Evolutionary conservation across 1,139 yeast species (phyloP), one percentile per base, ranked within the genome.

Genomic region (Scheffersomyces quercinus): DNA sequence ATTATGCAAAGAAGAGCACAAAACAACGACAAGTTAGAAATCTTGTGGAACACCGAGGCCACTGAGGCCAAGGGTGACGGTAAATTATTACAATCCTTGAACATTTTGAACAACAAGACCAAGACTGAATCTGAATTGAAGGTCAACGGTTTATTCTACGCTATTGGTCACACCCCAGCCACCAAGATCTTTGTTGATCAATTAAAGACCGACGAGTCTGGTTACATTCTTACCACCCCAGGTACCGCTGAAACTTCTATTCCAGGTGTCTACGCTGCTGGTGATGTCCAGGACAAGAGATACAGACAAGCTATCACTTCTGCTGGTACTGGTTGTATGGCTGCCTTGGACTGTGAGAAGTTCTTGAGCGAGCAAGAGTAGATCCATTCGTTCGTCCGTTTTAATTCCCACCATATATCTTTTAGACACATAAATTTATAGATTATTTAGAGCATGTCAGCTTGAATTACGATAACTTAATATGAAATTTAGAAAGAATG

Each of bases 251-350:
- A 75, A 57, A 95, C 99, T 40, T 83, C 95, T n/a, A 80, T 91
- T 50, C 82, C 81, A 60, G 98, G 97, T 65, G 88, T 93, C 50
- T 93, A 85, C 58, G 99, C 99, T 49, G 99, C 99, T 49, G 99
- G 99, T 73, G 99, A 93, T 67, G 99, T 93, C 42, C 99, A 93
- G 71, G 99, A 93, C 68, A 86, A 89, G 70, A 82, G 81, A 65
- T 93, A 91, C 71, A 88, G 99, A 83, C 99, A 93, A 75, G 99
- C 99, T 47, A 89, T 93, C 64, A 93, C 99, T 40, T 90, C 97
- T 64, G 99, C 99, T 29, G 99, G 99, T 63, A 81, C 97, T 53
- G 99, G 99, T 51, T 93, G 99, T 79, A 93, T 91, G 97, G 99
- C 99, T 57, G 99, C 96, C 50, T 79, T 93, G 53, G 99, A 93